phyloP scores from a whole-genome alignment of 176 grass and related monocot genomes.

The Sorghum bicolor region Sorghum_bicolor_NCBIv3 NC_012870.2:7952501-7953000 shows the following conservation, averaged over 20 bases:
- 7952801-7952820: conserved; percentile 23
- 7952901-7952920: conserved; percentile 39
- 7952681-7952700: background rate
- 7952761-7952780: background rate
- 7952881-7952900: conserved; percentile 54
- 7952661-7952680: conserved; percentile 8
- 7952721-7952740: background rate
- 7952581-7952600: background rate
- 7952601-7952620: background rate
- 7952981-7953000: conserved; percentile 40
- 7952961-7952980: conserved; percentile 32
- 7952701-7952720: background rate
- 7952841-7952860: conserved; percentile 43
- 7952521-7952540: background rate
- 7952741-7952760: background rate
- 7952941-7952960: conserved; percentile 53
- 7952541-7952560: background rate
- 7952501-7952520: conserved; percentile 11
- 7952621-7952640: background rate
- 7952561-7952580: background rate
- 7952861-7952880: conserved; percentile 53
- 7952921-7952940: conserved; percentile 29
- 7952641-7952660: background rate
- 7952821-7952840: conserved; percentile 78
- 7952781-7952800: background rate